Percentiles rank a stretch among this genome's conserved stretches.
These are phyloP conservation scores for Crotalaria pallida DNA, from an alignment of 306 rosid genomes.

Conservation along the genomic window DNA sequence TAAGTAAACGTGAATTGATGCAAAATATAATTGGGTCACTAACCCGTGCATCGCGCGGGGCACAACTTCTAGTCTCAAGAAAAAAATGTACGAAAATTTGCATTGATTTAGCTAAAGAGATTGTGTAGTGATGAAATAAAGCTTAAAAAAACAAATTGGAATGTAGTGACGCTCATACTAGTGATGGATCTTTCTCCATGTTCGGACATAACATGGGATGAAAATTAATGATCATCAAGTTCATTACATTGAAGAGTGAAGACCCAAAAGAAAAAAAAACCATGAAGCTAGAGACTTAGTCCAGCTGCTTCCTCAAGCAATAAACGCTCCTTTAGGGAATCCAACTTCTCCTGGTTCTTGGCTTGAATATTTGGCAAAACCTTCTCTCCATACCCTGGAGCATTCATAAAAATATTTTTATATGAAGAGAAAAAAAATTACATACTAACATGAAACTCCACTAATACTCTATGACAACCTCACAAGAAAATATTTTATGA, in stretches of 20 bases:
- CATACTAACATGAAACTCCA: not conserved
- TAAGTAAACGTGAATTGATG: too few species aligned
- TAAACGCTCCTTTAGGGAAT: conserved; percentile 58
- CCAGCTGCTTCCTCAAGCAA: conserved; percentile 63
- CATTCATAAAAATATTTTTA: too few species aligned
- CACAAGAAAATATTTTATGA: too few species aligned
- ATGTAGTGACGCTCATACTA: not conserved
- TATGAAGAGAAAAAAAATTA: not conserved
- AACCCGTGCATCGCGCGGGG: too few species aligned
- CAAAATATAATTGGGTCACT: too few species aligned
- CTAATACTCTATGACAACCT: not conserved
- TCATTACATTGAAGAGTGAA: not conserved
- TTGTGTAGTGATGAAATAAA: not conserved
- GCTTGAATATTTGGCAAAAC: conserved; percentile 46
- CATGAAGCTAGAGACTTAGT: conserved; percentile 33
- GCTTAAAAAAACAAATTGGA: not conserved
- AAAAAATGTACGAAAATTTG: conserved; percentile 19
- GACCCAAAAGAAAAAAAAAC: not conserved
- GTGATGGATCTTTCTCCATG: not conserved
- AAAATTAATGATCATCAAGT: not conserved
- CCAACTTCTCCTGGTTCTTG: conserved; percentile 54
- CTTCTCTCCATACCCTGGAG: conserved; percentile 75
- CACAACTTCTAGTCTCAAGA: not conserved
- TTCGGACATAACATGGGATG: not conserved
- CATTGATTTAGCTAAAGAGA: conserved; percentile 4